Evolutionary conservation across 352 stramenopile genomes (phyloP), one percentile per base, ranked within the genome.

Genomic region (Globisporangium echinulatum): DNA sequence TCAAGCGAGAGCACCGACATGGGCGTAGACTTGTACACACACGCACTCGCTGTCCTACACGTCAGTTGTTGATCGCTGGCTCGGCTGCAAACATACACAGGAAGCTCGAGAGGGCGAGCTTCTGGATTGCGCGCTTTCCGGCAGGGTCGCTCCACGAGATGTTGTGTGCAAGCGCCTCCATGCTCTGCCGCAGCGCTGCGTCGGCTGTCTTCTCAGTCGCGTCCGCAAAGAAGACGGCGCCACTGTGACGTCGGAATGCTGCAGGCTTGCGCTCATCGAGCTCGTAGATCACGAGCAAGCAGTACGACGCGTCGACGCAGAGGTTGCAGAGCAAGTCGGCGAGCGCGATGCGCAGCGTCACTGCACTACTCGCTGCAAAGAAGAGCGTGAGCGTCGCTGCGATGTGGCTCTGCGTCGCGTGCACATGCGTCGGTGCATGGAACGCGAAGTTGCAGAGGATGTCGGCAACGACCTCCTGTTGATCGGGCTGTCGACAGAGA

Each of bases 121-220:
- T 90, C 49, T 92, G 82, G 19, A 90, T 58, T 9, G 50, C 74
- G 10, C 82, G 77, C 63, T 92, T 92, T 37, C 75, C 73, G 3
- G 71, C 68, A 13, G 77, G 71, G 51, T 90, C 80, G 56, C 80
- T 88, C 80, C 80, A 90, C 2, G 82, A 80, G 10, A 92, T 64
- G 55, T 92, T 92, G 58, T 90, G 82, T 0, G 75, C 75, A 0
- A 88, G 62, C 0, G 80, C 67, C 52, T 85, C 75, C 64, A 92
- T 85, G 52, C 77, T 90, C 57, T 74, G 67, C 13, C 73, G 70
- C n/a, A 92, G 62, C 36, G 71, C 70, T 0, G 59, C 56, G 43
- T 89, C 66, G 1, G 49, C 25, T 14, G 66, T 54, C 36, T 62
- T 51, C n/a, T 92, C 78, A 0, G 77, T 75, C 33, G 82, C 52